phyloP scores from a whole-genome alignment of 2,329 filamentous ascomycete genomes.

The Penicillium sp. region DNA sequence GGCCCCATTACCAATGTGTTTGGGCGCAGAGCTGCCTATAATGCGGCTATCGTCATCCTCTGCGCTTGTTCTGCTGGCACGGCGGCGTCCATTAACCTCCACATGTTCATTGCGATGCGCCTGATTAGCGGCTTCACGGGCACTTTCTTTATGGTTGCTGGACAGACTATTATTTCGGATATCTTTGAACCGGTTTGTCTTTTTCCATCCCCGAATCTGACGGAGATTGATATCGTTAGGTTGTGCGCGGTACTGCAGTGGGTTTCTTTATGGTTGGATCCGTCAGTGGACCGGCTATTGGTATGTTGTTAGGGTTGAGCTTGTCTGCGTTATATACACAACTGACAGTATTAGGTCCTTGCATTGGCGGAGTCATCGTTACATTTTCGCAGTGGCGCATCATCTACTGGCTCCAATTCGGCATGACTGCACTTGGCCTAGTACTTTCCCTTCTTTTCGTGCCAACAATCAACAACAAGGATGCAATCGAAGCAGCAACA shows the following conservation, averaged over 20 bases:
- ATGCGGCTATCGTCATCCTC: slow-evolving; percentile 32
- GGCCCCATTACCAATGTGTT: slow-evolving; percentile 29
- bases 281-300: slow-evolving; percentile 42
- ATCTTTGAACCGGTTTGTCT: slow-evolving; percentile 35
- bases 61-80: slow-evolving; percentile 31
- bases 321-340: neutral
- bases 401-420: slow-evolving; percentile 74
- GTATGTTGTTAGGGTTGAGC: slow-evolving; percentile 19
- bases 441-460: slow-evolving; percentile 60
- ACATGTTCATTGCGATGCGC: slow-evolving; percentile 35
- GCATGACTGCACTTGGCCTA: slow-evolving; percentile 57
- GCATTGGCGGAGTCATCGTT: slow-evolving; percentile 71
- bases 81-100: slow-evolving; percentile 29
- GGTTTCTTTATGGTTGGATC: slow-evolving; percentile 44
- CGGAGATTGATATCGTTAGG: slow-evolving; percentile 17
- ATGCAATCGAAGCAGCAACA: slow-evolving; percentile 50
- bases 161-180: slow-evolving; percentile 38
- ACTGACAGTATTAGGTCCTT: slow-evolving; percentile 37
- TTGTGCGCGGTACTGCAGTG: slow-evolving; percentile 41
- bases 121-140: slow-evolving; percentile 35
- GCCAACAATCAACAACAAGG: slow-evolving; percentile 60
- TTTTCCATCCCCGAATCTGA: too few relatives aligned
- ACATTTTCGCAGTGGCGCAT: slow-evolving; percentile 68
- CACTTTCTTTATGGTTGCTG: slow-evolving; percentile 39
- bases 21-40: slow-evolving; percentile 31